Percentiles rank a stretch among this genome's conserved stretches.
These are phyloP conservation scores for Pittosporum tobira DNA, from an alignment of 129 eudicot species.

Conservation along the genomic window DNA sequence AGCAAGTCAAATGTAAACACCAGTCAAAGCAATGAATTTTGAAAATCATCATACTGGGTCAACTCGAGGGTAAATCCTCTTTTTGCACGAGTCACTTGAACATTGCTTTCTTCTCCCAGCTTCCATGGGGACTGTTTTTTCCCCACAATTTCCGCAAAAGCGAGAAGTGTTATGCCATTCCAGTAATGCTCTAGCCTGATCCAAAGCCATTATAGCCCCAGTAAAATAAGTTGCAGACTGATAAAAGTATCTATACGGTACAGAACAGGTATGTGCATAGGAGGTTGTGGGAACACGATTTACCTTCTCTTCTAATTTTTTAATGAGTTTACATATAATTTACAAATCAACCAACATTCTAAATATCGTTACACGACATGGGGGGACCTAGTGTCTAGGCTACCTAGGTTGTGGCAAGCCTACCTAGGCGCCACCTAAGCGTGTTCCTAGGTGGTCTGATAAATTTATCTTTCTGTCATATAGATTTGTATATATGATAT, in stretches of 20 bases:
- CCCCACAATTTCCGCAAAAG: slow-evolving; percentile 79
- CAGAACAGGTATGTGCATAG: neutral
- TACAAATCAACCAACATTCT: too few relatives aligned
- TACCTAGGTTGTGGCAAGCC: too few relatives aligned
- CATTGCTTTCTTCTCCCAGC: slow-evolving; percentile 88
- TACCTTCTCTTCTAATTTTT: too few relatives aligned
- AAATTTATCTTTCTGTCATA: too few relatives aligned
- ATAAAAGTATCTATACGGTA: neutral
- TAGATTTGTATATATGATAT: too few relatives aligned
- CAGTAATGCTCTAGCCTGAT: slow-evolving; percentile 72
- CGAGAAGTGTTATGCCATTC: slow-evolving; percentile 83
- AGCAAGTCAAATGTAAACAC: neutral
- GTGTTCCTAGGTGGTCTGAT: too few relatives aligned
- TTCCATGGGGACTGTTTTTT: slow-evolving; percentile 51
- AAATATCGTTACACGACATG: too few relatives aligned
- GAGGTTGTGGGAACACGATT: too few relatives aligned
- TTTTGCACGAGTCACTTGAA: slow-evolving; percentile 55
- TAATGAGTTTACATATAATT: too few relatives aligned
- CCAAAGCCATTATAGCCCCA: slow-evolving; percentile 1
- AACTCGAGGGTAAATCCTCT: slow-evolving; percentile 84
- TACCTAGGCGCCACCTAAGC: too few relatives aligned
- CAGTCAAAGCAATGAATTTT: neutral
- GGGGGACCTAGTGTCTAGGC: too few relatives aligned
- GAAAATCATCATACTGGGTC: slow-evolving; percentile 52
- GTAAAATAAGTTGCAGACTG: neutral